Percentiles rank a stretch among this genome's conserved stretches.
Evolutionary conservation across 129 eudicot genomes (phyloP).

Genomic region (Kitagawia praeruptora): DNA sequence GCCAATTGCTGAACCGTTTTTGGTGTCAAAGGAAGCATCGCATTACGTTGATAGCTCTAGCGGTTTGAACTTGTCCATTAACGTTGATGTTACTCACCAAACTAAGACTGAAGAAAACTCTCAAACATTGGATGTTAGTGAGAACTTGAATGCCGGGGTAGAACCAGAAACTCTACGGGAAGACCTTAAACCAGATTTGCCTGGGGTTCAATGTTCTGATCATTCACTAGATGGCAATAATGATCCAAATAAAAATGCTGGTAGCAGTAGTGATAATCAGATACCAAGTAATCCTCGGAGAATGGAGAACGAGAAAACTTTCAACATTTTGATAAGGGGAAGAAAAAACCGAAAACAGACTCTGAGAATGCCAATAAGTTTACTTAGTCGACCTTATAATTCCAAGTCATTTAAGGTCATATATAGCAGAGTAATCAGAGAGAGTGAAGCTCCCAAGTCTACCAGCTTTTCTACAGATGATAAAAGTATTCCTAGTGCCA

Average conservation of each 20-base stretch:
- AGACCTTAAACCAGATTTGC: conserved; percentile 16
- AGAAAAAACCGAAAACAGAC: conserved; percentile 91
- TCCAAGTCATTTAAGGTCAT: conserved; percentile 83
- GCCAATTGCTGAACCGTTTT: conserved; percentile 37
- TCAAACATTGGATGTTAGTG: conserved; percentile 38
- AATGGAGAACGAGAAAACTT: conserved; percentile 60
- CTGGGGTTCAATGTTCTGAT: conserved; percentile 8
- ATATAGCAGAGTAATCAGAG: conserved; percentile 80
- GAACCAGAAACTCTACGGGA: conserved; percentile 29
- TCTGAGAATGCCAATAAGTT: conserved; percentile 82
- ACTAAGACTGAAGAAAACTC: conserved; percentile 38
- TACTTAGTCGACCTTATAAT: conserved; percentile 75
- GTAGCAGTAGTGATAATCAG: conserved; percentile 24
- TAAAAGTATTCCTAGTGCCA: conserved; percentile 34
- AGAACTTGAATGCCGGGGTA: conserved; percentile 30
- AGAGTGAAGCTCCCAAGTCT: conserved; percentile 56
- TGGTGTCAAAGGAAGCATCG: conserved; percentile 37
- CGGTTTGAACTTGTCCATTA: conserved; percentile 30
- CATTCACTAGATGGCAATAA: conserved; percentile 4
- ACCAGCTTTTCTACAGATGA: conserved; percentile 43
- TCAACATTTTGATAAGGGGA: conserved; percentile 81
- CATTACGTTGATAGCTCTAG: conserved; percentile 22
- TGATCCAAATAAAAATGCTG: conserved; percentile 33
- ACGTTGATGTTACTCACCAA: conserved; percentile 34
- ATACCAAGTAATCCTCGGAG: conserved; percentile 28